Base-by-base conservation (phyloP, 2,329 filamentous ascomycete species). In the Ascochyta viciae-villosae region DNA sequence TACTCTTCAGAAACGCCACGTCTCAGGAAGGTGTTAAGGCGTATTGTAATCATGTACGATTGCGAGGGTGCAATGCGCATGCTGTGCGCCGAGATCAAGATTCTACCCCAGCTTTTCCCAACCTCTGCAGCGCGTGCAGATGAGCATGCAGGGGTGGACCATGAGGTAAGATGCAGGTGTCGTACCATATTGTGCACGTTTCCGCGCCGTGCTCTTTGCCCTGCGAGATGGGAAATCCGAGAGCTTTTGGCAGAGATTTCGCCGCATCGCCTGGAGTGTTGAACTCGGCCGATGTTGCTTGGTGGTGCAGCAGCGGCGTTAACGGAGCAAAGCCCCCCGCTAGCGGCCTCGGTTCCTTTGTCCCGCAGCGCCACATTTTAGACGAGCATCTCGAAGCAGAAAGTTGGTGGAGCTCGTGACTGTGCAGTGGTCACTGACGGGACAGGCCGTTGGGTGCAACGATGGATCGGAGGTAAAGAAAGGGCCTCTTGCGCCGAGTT, bases 41-140 rank as follows among this genome's bases (percentile, higher is more conserved):
- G 27, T 10, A 29, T 19, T 8, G 24, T 26, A 8, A 15, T 31
- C 29, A 13, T 31, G 12, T 8, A 35, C 8, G n/a, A 35, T 7
- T 3, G 7, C 19, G 9, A 41, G 39, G 24, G 23, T 42, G 24
- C 43, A 37, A 42, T 29, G 35, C 41, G 37, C 41, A 19, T 50
- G 37, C 45, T 39, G 40, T 45, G 48, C 27, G 16, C 42, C 33
- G 12, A 50, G 46, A 49, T 58, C 54, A 54, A 50, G 51, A 53
- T 48, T 44, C 26, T 40, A 53, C 40, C 41, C 57, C 51, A 33
- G 50, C 43, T 54, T 58, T 56, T 45, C 50, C 50, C 50, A 26
- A 22, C 47, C 40, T 34, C 24, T 35, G 33, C n/a, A 16, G 15
- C 33, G 7, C 15, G 12, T 50, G n/a, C 29, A 46, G 27, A 24